A percentile compares a stretch with the other conserved stretches of the same genome.
Evolutionary conservation across 441 rosid species (phyloP).

Genomic region (Erysimum cheiri): DNA sequence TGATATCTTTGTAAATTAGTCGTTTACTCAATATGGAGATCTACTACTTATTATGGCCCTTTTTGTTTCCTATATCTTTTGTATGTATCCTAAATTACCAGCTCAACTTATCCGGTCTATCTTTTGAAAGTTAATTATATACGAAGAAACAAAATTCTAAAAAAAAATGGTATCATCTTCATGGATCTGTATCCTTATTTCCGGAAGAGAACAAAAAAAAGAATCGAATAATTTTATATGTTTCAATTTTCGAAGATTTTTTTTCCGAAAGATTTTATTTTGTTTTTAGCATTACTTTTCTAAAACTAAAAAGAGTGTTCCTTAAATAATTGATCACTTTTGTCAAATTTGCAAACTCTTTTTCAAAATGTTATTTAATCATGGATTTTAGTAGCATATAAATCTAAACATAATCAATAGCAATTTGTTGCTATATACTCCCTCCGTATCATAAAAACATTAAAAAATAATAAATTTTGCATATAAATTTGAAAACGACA

Average conservation of each 20-base stretch:
- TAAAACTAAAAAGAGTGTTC: neutral
- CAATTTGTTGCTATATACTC: too few relatives aligned
- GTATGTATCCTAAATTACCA: neutral
- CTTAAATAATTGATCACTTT: neutral
- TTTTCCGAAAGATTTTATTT: neutral
- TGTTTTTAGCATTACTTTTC: neutral
- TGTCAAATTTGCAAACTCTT: neutral
- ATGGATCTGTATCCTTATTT: neutral
- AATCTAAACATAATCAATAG: too few relatives aligned
- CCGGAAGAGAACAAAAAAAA: neutral
- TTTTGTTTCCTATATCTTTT: neutral
- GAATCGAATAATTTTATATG: neutral
- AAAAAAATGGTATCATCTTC: neutral
- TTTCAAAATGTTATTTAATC: too few relatives aligned
- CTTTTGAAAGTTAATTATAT: neutral
- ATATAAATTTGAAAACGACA: too few relatives aligned
- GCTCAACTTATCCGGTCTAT: constrained; percentile 3
- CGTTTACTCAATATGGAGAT: constrained; percentile 14
- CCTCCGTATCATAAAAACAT: too few relatives aligned
- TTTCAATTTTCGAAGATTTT: neutral
- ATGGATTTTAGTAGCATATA: too few relatives aligned
- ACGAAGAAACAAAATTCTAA: neutral
- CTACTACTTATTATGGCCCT: constrained; percentile 8
- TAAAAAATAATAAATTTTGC: too few relatives aligned
- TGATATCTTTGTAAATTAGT: constrained; percentile 31